Evolutionary conservation across 176 grass and related monocot species (phyloP).

Genomic region (barley (Hordeum vulgare)): DNA sequence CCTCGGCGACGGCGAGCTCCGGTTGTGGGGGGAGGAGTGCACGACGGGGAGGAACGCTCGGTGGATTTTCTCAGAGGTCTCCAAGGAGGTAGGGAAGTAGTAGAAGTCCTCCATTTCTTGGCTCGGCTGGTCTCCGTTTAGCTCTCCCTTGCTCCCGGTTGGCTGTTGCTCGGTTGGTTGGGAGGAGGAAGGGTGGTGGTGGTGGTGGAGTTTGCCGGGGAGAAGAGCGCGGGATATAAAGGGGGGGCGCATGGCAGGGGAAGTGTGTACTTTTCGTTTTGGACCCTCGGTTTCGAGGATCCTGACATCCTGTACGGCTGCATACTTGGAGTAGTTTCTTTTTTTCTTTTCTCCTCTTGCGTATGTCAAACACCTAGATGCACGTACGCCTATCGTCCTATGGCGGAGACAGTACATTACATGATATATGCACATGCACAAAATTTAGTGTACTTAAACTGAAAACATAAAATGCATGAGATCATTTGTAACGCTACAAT

Average conservation of each 20-base stretch:
- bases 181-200: neutral
- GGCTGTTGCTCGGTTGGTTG: neutral
- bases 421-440: too few species aligned
- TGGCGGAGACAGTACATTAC: too few species aligned
- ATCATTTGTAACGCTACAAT: too few species aligned
- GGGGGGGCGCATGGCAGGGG: neutral
- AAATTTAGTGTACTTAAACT: too few species aligned
- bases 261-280: neutral
- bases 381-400: too few species aligned
- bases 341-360: neutral
- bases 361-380: neutral
- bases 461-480: too few species aligned
- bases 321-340: neutral
- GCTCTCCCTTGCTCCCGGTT: neutral
- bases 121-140: neutral
- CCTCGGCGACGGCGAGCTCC: neutral
- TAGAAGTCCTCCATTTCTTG: constrained; percentile 25
- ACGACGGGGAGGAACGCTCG: neutral
- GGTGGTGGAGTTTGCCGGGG: neutral
- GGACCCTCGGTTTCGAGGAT: neutral
- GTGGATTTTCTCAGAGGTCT: neutral
- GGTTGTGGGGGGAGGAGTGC: neutral
- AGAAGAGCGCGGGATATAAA: neutral
- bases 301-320: neutral
- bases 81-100: neutral